phyloP scores from a whole-genome alignment of 2,329 filamentous ascomycete species.

The Nannizziopsis barbatae region DNA sequence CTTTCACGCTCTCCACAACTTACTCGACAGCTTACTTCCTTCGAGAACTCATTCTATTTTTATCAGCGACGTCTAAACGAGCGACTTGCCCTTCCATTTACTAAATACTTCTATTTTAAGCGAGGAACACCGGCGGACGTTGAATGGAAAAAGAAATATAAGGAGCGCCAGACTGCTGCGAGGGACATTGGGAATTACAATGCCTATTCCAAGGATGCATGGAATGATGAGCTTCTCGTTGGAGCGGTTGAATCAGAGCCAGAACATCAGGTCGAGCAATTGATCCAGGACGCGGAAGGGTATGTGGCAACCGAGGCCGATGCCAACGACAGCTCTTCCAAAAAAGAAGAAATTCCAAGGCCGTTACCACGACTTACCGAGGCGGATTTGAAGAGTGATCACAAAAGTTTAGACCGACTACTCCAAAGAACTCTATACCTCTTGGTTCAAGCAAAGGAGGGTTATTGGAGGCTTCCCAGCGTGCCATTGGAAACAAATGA shows the following conservation, averaged over 20 bases:
- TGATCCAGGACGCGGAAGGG: constrained; percentile 63
- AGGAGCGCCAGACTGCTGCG: constrained; percentile 63
- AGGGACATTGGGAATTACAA: constrained; percentile 80
- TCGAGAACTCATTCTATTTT: constrained; percentile 89
- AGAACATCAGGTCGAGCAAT: constrained; percentile 52
- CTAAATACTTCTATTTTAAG: constrained; percentile 90
- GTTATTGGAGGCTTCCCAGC: constrained; percentile 71
- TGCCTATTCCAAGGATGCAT: constrained; percentile 59
- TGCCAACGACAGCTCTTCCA: constrained; percentile 22
- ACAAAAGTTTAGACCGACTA: constrained; percentile 64
- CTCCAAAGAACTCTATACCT: constrained; percentile 79
- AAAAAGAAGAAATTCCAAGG: constrained; percentile 54
- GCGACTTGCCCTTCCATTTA: constrained; percentile 76
- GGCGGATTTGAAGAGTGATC: constrained; percentile 65
- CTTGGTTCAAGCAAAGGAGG: constrained; percentile 59
- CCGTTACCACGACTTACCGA: constrained; percentile 62
- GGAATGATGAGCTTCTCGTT: constrained; percentile 83
- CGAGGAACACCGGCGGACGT: constrained; percentile 69
- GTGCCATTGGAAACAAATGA: constrained; percentile 59
- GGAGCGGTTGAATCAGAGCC: constrained; percentile 58
- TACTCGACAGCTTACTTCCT: constrained; percentile 70
- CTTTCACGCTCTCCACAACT: constrained; percentile 80
- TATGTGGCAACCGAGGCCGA: constrained; percentile 24
- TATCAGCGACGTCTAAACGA: constrained; percentile 97
- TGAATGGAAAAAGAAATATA: constrained; percentile 81